Conservation (phyloP, 192 early-diverging fungal genomes). For the Gonapodya sp. region DNA sequence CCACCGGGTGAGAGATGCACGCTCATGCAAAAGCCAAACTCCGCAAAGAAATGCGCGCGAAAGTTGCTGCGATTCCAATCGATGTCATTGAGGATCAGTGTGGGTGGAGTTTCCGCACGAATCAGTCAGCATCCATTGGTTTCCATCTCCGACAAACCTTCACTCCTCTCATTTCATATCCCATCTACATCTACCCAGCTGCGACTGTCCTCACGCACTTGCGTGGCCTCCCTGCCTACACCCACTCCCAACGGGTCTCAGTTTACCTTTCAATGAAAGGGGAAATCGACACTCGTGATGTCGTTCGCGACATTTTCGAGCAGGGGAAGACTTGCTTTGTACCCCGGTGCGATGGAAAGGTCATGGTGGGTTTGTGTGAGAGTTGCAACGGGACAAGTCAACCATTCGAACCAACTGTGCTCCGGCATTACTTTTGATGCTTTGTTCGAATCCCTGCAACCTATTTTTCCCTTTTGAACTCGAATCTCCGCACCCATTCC, state of each 20-base stretch:
- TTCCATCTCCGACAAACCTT: too few species aligned
- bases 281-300: conserved; percentile 17
- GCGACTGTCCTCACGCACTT: conserved; percentile 10
- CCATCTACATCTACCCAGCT: conserved; percentile 14
- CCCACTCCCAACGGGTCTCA: conserved; percentile 2
- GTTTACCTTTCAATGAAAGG: conserved; percentile 22
- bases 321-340: conserved; percentile 18
- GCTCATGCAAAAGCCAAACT: conserved; percentile 18
- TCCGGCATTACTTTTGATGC: too few species aligned
- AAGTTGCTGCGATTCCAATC: conserved; percentile 15
- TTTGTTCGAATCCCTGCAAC: too few species aligned
- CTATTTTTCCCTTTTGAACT: too few species aligned
- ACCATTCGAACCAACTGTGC: too few species aligned
- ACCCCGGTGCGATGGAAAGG: conserved; percentile 20
- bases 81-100: too few species aligned
- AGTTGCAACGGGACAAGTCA: background rate
- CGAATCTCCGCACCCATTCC: background rate
- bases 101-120: too few species aligned
- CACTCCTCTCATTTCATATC: too few species aligned
- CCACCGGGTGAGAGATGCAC: too few species aligned
- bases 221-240: conserved; percentile 14
- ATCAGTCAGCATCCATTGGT: too few species aligned
- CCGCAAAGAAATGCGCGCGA: conserved; percentile 17
- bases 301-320: conserved; percentile 18
- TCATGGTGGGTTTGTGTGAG: conserved; percentile 16